A percentile compares a stretch with the other conserved stretches of the same genome.
phyloP scores from a whole-genome alignment of 1,284 basidiomycete genomes.

The Athelia sp. region DNA sequence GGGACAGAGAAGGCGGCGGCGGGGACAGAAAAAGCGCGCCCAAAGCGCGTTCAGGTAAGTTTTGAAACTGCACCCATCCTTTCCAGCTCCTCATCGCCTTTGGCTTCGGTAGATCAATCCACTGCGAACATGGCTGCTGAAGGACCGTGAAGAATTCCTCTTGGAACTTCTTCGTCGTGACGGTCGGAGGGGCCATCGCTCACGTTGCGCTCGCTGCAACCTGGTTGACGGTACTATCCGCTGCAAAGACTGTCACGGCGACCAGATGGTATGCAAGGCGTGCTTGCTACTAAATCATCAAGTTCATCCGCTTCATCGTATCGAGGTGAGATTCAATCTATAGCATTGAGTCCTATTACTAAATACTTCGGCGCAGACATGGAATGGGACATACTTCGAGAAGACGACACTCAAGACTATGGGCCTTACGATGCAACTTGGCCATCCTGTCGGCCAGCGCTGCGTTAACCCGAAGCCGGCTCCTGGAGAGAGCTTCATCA shows the following conservation, averaged over 20 bases:
- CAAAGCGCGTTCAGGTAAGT: no score
- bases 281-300: background rate
- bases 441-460: constrained; percentile 8
- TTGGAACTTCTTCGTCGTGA: background rate
- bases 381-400: constrained; percentile 4
- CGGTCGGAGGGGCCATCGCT: background rate
- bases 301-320: background rate
- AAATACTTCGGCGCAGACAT: background rate
- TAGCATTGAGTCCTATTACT: background rate
- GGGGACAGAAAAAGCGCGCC: no score
- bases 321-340: background rate
- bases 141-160: background rate
- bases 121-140: background rate
- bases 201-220: background rate
- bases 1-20: no score
- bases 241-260: background rate
- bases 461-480: constrained; percentile 11
- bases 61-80: no score
- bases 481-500: constrained; percentile 13
- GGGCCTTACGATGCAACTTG: constrained; percentile 19
- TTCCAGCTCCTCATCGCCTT: no score
- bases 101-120: background rate
- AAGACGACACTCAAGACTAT: constrained; percentile 10
- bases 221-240: background rate
- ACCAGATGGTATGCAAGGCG: background rate